Conservation (phyloP, 139 green algal genomes). For the Diplosphaera chodatii region DNA sequence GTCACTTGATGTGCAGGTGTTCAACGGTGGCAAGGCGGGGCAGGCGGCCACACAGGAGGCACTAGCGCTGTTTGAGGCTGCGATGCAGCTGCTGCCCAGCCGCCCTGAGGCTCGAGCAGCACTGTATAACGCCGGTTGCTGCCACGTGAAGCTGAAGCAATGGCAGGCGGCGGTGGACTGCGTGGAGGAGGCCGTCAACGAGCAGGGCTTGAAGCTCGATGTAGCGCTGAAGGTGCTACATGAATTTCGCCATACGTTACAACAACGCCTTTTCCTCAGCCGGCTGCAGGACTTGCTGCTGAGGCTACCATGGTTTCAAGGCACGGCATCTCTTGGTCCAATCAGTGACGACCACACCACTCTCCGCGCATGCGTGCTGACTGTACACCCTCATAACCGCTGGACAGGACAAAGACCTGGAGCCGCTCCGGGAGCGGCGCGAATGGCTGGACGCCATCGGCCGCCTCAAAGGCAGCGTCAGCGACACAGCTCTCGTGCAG, state of each 20-base stretch:
- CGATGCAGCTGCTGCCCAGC: constrained; percentile 62
- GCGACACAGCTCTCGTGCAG: constrained; percentile 14
- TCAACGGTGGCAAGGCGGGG: neutral
- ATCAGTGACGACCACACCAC: no score
- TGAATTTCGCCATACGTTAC: no score
- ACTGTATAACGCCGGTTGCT: constrained; percentile 89
- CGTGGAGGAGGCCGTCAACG: constrained; percentile 68
- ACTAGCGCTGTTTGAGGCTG: constrained; percentile 58
- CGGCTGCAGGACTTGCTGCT: no score
- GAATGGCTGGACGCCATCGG: constrained; percentile 77
- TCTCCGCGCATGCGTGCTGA: no score
- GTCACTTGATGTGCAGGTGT: neutral
- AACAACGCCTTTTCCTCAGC: no score
- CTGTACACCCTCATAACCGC: no score
- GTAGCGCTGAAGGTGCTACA: constrained; percentile 72
- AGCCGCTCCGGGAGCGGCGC: constrained; percentile 61
- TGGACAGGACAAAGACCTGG: constrained; percentile 81
- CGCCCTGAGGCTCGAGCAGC: constrained; percentile 81
- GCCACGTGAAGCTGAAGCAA: constrained; percentile 62
- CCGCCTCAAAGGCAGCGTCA: constrained; percentile 54
- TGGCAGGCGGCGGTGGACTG: constrained; percentile 67
- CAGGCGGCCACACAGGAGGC: constrained; percentile 23
- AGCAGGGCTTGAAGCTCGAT: constrained; percentile 71
- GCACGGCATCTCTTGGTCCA: no score
- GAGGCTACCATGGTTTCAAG: no score